These are phyloP conservation scores for Geotrichum reessii DNA, from an alignment of 1,139 yeast species.

Conservation along the genomic window DNA sequence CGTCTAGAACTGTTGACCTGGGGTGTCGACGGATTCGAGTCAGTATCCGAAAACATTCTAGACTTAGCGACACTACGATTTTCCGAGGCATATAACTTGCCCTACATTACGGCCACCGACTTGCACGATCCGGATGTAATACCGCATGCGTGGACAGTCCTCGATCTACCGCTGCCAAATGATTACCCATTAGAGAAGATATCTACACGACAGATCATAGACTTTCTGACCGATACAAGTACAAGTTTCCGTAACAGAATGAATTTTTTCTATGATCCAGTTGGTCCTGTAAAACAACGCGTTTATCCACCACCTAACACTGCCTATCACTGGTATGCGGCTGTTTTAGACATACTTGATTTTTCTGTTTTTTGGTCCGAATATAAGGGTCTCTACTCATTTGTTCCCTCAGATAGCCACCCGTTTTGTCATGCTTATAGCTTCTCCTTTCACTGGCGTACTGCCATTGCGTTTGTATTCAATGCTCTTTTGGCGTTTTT, in stretches of 20 bases:
- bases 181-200: background rate
- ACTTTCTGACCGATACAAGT: background rate
- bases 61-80: slow-evolving; percentile 25
- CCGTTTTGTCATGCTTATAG: slow-evolving; percentile 24
- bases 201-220: background rate
- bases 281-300: slow-evolving; percentile 21
- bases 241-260: background rate
- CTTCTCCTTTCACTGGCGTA: slow-evolving; percentile 20
- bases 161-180: slow-evolving; percentile 9
- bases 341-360: slow-evolving; percentile 23
- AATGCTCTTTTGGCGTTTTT: slow-evolving; percentile 11
- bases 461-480: slow-evolving; percentile 14
- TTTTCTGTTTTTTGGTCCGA: slow-evolving; percentile 27
- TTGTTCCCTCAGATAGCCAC: slow-evolving; percentile 19
- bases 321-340: slow-evolving; percentile 20
- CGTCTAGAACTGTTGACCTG: slow-evolving; percentile 23
- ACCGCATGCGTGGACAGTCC: slow-evolving; percentile 27
- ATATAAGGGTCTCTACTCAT: slow-evolving; percentile 27
- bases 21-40: slow-evolving; percentile 29
- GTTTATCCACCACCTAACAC: slow-evolving; percentile 23
- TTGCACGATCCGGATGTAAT: slow-evolving; percentile 23
- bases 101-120: slow-evolving; percentile 26
- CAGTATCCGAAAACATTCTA: slow-evolving; percentile 25
- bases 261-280: slow-evolving; percentile 24
- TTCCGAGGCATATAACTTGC: slow-evolving; percentile 21